Base-by-base conservation (phyloP, 78 protist species). In the Isochrysis galbana region DNA sequence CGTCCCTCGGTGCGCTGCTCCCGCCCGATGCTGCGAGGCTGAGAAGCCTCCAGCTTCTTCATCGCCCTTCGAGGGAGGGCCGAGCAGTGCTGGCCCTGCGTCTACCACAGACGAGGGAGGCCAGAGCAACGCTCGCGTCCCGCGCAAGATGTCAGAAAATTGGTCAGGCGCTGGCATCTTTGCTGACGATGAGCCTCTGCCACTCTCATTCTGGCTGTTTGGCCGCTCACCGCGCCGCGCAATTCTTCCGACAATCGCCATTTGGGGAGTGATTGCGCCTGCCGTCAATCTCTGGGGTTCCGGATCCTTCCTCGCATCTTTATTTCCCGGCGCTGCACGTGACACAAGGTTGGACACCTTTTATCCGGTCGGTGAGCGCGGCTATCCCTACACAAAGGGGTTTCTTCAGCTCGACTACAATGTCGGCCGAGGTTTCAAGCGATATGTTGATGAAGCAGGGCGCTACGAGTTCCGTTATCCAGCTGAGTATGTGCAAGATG, bases 81-180 rank as follows among this genome's bases (percentile, higher is more conserved):
- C n/a, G n/a, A n/a, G n/a, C n/a, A n/a, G n/a, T n/a, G n/a, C n/a
- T n/a, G n/a, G n/a, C n/a, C n/a, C n/a, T n/a, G n/a, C n/a, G n/a
- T n/a, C n/a, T n/a, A n/a, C n/a, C n/a, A n/a, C n/a, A n/a, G n/a
- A n/a, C n/a, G n/a, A n/a, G n/a, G n/a, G n/a, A n/a, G n/a, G n/a
- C n/a, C n/a, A n/a, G n/a, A n/a, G n/a, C n/a, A n/a, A n/a, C n/a
- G n/a, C n/a, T n/a, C n/a, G n/a, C n/a, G n/a, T n/a, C n/a, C n/a
- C n/a, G n/a, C n/a, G n/a, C n/a, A n/a, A n/a, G n/a, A n/a, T n/a
- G n/a, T n/a, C n/a, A n/a, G n/a, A n/a, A n/a, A 61, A 61, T n/a
- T 70, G 80, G 80, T 32, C 39, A 34, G 80, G 80, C 41, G 80
- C 80, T 21, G 80, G 80, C 80, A 34, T 34, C 80, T 70, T 70